These are phyloP conservation scores for Ottelia alismoides DNA, from an alignment of 106 monocot species.

Conservation along the genomic window DNA sequence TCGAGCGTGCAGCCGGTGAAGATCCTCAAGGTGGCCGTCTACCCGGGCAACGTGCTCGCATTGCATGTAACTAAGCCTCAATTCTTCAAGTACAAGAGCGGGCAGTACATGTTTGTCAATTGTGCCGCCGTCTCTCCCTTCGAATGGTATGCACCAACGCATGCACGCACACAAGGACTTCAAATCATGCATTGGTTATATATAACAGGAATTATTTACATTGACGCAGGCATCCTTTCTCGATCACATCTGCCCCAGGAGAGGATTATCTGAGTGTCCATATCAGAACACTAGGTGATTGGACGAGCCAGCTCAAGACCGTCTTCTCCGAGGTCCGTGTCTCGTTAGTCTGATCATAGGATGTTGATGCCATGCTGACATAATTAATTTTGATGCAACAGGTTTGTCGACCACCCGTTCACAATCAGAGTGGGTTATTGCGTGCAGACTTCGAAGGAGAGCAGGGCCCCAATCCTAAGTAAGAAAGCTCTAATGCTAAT, in stretches of 20 bases:
- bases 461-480: conserved; percentile 12
- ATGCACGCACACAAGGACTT: too few species aligned
- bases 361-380: too few species aligned
- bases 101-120: conserved; percentile 92
- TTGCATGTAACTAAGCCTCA: conserved; percentile 73
- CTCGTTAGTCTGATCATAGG: too few species aligned
- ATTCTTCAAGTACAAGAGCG: conserved; percentile 69
- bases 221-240: conserved; percentile 97
- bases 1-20: conserved; percentile 65
- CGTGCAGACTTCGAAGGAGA: conserved; percentile 39
- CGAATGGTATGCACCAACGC: conserved; percentile 75
- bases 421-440: conserved; percentile 70
- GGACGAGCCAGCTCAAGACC: conserved; percentile 69
- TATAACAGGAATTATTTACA: too few species aligned
- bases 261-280: conserved; percentile 89
- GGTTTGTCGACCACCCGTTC: conserved; percentile 59
- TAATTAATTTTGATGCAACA: too few species aligned
- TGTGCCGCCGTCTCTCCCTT: conserved; percentile 91
- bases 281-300: conserved; percentile 86
- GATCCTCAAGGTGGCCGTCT: conserved; percentile 85
- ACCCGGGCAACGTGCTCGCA: conserved; percentile 76
- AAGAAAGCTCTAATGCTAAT: too few species aligned
- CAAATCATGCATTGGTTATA: too few species aligned
- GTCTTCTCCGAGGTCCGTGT: conserved; percentile 93
- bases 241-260: conserved; percentile 85